Conservation (phyloP, 2,329 filamentous ascomycete species). For the Colletotrichum tropicicola region DNA sequence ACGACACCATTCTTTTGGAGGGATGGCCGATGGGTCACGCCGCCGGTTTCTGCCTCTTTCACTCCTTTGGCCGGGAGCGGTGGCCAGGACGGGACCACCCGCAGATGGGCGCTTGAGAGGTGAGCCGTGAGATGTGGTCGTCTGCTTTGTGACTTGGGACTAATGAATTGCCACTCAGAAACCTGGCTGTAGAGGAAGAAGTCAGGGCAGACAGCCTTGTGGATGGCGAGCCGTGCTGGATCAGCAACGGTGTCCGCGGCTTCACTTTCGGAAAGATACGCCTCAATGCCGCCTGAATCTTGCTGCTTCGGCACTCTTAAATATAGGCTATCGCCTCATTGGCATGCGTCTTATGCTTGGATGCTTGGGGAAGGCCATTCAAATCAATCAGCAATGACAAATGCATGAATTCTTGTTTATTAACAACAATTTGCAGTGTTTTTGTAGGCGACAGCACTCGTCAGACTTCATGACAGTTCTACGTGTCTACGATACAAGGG, state of each 20-base stretch:
- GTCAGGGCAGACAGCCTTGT: slow-evolving; percentile 68
- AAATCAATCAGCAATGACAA: no score
- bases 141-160: neutral
- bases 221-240: slow-evolving; percentile 82
- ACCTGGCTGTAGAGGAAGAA: slow-evolving; percentile 71
- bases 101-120: slow-evolving; percentile 83
- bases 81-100: slow-evolving; percentile 83
- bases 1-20: slow-evolving; percentile 87
- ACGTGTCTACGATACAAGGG: neutral
- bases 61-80: slow-evolving; percentile 63
- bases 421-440: no score
- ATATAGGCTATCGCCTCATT: no score
- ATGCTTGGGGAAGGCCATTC: no score
- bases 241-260: slow-evolving; percentile 88
- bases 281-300: slow-evolving; percentile 30
- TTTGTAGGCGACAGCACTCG: no score
- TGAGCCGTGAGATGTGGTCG: slow-evolving; percentile 40
- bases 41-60: slow-evolving; percentile 62
- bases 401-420: no score
- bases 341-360: no score
- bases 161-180: slow-evolving; percentile 43
- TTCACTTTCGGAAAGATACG: slow-evolving; percentile 66
- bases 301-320: neutral
- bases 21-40: slow-evolving; percentile 80
- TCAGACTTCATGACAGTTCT: neutral